Conservation (phyloP, 2,329 filamentous ascomycete genomes). For the Rugonectria rugulosa region DNA sequence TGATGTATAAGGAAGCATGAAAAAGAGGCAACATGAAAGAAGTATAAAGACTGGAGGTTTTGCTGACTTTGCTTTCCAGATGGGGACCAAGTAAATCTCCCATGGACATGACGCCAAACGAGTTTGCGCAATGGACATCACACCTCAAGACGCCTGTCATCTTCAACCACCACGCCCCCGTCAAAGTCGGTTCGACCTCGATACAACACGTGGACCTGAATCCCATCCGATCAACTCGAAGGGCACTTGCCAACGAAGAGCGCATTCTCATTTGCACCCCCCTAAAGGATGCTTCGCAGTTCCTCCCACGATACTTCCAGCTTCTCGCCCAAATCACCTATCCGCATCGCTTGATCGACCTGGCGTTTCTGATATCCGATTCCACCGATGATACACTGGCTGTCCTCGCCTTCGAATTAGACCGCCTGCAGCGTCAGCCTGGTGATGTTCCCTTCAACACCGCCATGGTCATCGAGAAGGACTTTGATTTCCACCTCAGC, state of each 20-base stretch:
- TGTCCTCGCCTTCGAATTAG: slow-evolving; percentile 83
- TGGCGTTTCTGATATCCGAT: slow-evolving; percentile 94
- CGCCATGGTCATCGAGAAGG: slow-evolving; percentile 86
- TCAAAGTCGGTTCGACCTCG: slow-evolving; percentile 81
- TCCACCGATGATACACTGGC: slow-evolving; percentile 90
- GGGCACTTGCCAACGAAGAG: slow-evolving; percentile 83
- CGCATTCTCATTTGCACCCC: slow-evolving; percentile 91
- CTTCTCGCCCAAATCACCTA: slow-evolving; percentile 90
- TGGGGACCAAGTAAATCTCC: slow-evolving; percentile 96
- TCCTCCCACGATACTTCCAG: slow-evolving; percentile 91
- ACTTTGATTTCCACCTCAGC: slow-evolving; percentile 79
- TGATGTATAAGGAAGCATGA: background rate
- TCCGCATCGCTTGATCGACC: slow-evolving; percentile 92
- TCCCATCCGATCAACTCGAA: slow-evolving; percentile 78
- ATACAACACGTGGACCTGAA: slow-evolving; percentile 89
- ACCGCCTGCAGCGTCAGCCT: slow-evolving; percentile 83
- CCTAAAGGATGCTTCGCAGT: slow-evolving; percentile 84
- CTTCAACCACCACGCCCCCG: slow-evolving; percentile 92
- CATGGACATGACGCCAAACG: slow-evolving; percentile 92
- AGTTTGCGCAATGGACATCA: slow-evolving; percentile 87
- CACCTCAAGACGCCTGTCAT: slow-evolving; percentile 92
- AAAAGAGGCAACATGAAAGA: slow-evolving; percentile 36
- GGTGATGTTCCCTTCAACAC: slow-evolving; percentile 87
- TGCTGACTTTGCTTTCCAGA: slow-evolving; percentile 57
- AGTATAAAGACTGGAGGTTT: slow-evolving; percentile 34